Evolutionary conservation across 176 grass and related monocot species (phyloP), one percentile per base, ranked within the genome.

Genomic region (Saccharum officinarum): DNA sequence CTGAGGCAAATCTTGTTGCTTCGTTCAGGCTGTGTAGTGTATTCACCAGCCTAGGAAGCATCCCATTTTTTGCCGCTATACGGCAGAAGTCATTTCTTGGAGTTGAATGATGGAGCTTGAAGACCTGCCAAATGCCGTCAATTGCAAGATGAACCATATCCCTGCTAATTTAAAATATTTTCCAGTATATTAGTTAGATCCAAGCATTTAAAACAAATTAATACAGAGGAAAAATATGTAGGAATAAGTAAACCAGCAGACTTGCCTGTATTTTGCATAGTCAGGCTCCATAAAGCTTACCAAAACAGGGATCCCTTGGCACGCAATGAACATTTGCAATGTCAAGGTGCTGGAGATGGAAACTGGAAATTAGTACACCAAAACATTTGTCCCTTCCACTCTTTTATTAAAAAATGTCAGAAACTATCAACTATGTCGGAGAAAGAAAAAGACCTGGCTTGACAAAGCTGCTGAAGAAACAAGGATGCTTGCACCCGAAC

Each of bases 271-370:
- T 88, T 96, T 99, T 62, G 97, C 97, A 91, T 99, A 99, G 81
- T 99, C 97, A 61, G 97, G 91, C 86, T 99, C 97, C 86, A 99
- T 84, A 89, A 99, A 92, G 77, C 91, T 85, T 67, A 99, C 97
- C 76, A 99, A 90, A 87, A 95, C 89, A 92, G 97, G 97, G 67
- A 99, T 99, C 20, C 97, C 97, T 91, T 95, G 90, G 79, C 97
- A 99, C 68, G 97, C 92, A 57, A 96, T 92, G 88, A 99, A 99
- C 97, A 99, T 99, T 91, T 99, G 97, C 78, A 99, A 88, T 7
- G 97, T 99, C 88, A 92, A 83, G 41, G 86, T 96, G 84, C 97
- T 96, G 92, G 23, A 88, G 65, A 79, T 54, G 38, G 69, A 90
- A 77, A 73, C 64, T 88, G n/a, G 81, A 79, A 77, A 89, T 75